phyloP scores from a whole-genome alignment of 2,329 filamentous ascomycete genomes.

The Emericellopsis cladophorae region DNA sequence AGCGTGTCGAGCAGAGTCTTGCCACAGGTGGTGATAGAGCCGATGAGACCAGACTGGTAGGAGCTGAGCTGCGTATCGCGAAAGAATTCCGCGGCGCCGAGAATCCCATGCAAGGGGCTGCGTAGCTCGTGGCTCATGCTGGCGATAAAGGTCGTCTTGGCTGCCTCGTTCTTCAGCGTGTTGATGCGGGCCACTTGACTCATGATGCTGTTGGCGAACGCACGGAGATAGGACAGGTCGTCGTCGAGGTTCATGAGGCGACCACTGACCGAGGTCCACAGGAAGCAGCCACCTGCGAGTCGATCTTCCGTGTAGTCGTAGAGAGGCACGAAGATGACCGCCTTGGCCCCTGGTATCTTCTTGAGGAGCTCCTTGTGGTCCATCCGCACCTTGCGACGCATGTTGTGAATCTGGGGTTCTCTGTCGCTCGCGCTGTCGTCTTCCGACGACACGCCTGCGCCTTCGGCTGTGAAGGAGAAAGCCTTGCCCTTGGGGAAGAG shows the following conservation, averaged over 20 bases:
- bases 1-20: slow-evolving; percentile 35
- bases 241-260: slow-evolving; percentile 22
- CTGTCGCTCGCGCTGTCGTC: slow-evolving; percentile 16
- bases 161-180: slow-evolving; percentile 33
- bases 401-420: slow-evolving; percentile 4
- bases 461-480: slow-evolving; percentile 16
- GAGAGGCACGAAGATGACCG: slow-evolving; percentile 20
- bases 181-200: slow-evolving; percentile 41
- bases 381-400: slow-evolving; percentile 9
- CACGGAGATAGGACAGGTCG: slow-evolving; percentile 20
- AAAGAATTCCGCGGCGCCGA: slow-evolving; percentile 37
- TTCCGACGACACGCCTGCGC: slow-evolving; percentile 13
- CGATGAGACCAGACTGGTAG: slow-evolving; percentile 28
- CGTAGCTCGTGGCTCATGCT: slow-evolving; percentile 46
- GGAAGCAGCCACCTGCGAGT: slow-evolving; percentile 20
- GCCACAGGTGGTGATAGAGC: slow-evolving; percentile 31
- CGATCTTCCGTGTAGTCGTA: slow-evolving; percentile 21
- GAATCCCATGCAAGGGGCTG: slow-evolving; percentile 43
- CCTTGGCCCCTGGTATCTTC: slow-evolving; percentile 17
- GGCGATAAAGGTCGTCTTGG: slow-evolving; percentile 46
- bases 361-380: slow-evolving; percentile 19
- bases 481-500: slow-evolving; percentile 15
- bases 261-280: slow-evolving; percentile 18
- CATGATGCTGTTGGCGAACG: slow-evolving; percentile 20
- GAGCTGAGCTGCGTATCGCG: slow-evolving; percentile 24